Percentiles rank a stretch among this genome's conserved stretches.
Evolutionary conservation across 306 rosid species (phyloP).

Genomic region (Bauhinia variegata): DNA sequence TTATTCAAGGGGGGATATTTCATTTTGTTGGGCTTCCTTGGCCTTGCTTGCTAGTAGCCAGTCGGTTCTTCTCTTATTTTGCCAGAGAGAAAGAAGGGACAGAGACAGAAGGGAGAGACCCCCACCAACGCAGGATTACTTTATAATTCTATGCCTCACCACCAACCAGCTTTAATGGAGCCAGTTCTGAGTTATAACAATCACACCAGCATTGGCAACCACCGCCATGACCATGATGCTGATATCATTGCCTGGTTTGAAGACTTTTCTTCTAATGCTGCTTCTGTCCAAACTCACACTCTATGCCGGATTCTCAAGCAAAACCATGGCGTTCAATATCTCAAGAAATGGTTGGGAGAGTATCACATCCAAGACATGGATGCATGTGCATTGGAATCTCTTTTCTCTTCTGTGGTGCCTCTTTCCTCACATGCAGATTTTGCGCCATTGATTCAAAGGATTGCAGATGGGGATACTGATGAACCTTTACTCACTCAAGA

Average conservation of each 20-base stretch:
- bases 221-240: conserved; percentile 8
- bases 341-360: conserved; percentile 66
- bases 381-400: conserved; percentile 65
- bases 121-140: background rate
- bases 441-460: conserved; percentile 74
- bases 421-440: conserved; percentile 77
- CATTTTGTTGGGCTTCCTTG: conserved; percentile 22
- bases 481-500: conserved; percentile 70
- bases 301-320: conserved; percentile 70
- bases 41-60: background rate
- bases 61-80: conserved; percentile 1
- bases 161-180: conserved; percentile 50
- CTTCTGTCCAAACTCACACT: conserved; percentile 60
- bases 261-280: conserved; percentile 55
- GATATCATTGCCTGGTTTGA: conserved; percentile 78
- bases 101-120: background rate
- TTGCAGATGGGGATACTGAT: conserved; percentile 71
- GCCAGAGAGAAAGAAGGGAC: too few relatives aligned
- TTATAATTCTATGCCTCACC: conserved; percentile 17
- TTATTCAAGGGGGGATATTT: conserved; percentile 27
- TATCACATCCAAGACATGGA: conserved; percentile 58
- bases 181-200: conserved; percentile 26
- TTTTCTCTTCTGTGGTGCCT: conserved; percentile 79
- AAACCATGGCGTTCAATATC: conserved; percentile 71
- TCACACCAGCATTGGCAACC: conserved; percentile 17